phyloP scores from a whole-genome alignment of 352 stramenopile species.

The Phytophthora gonapodyides region DNA sequence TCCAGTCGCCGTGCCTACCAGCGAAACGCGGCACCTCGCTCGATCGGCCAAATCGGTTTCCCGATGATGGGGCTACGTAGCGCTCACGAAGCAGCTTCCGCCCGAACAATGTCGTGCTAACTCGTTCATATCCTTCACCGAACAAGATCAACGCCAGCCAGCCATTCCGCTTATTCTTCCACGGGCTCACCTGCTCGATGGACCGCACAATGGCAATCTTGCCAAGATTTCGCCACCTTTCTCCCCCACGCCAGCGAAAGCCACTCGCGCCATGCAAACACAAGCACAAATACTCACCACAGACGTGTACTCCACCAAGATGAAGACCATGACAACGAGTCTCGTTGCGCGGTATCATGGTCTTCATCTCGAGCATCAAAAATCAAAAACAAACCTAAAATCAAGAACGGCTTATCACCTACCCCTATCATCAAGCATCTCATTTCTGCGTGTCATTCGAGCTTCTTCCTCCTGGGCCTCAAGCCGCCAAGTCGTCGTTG shows the following conservation, averaged over 20 bases:
- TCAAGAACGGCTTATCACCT: too few species aligned
- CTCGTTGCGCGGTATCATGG: too few species aligned
- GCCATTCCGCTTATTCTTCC: constrained; percentile 20
- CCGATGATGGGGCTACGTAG: background rate
- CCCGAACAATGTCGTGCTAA: background rate
- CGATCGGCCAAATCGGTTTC: constrained; percentile 33
- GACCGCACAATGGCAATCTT: background rate
- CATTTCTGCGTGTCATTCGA: constrained; percentile 15
- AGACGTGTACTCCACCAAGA: too few species aligned
- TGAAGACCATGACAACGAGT: too few species aligned
- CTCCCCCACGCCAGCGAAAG: too few species aligned
- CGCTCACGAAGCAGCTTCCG: background rate
- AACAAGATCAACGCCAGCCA: background rate
- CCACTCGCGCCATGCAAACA: too few species aligned
- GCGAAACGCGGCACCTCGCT: constrained; percentile 19
- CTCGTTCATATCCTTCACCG: background rate
- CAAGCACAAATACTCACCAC: too few species aligned
- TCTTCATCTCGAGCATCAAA: too few species aligned
- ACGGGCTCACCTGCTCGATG: constrained; percentile 22
- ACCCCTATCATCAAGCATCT: too few species aligned
- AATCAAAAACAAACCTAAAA: too few species aligned
- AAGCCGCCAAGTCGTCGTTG: background rate
- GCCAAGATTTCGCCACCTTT: background rate
- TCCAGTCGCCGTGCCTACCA: constrained; percentile 27
- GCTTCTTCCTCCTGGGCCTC: constrained; percentile 17